Percentiles rank a stretch among this genome's conserved stretches.
phyloP scores from a whole-genome alignment of 108 stramenopile genomes.

The Asterionellopsis glacialis region DNA sequence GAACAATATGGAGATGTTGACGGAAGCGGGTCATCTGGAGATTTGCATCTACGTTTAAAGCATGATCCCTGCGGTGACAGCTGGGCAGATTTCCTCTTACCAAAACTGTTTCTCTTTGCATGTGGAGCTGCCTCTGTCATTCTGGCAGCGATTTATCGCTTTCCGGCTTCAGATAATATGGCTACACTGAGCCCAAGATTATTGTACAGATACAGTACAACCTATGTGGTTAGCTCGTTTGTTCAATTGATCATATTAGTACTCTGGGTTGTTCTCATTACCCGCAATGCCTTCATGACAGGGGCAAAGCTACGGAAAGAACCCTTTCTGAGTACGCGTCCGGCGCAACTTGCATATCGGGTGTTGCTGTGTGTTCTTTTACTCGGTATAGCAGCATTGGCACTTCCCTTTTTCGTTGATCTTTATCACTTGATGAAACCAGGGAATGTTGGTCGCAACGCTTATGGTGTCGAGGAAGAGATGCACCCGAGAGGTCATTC shows the following conservation, averaged over 20 bases:
- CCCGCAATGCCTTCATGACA: slow-evolving; percentile 45
- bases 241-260: slow-evolving; percentile 47
- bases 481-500: neutral
- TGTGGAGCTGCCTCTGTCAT: slow-evolving; percentile 43
- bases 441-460: too few species aligned
- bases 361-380: slow-evolving; percentile 34
- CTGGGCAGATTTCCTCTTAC: slow-evolving; percentile 70
- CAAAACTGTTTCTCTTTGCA: slow-evolving; percentile 46
- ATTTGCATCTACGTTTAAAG: slow-evolving; percentile 42
- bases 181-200: slow-evolving; percentile 23
- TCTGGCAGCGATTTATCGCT: slow-evolving; percentile 38
- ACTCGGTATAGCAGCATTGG: slow-evolving; percentile 26
- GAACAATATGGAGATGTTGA: slow-evolving; percentile 68
- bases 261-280: slow-evolving; percentile 50
- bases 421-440: slow-evolving; percentile 4
- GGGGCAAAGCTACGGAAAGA: slow-evolving; percentile 49
- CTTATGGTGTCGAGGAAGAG: slow-evolving; percentile 11
- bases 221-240: slow-evolving; percentile 50
- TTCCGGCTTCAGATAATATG: slow-evolving; percentile 29
- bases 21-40: slow-evolving; percentile 38
- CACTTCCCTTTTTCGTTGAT: slow-evolving; percentile 22
- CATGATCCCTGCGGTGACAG: slow-evolving; percentile 62
- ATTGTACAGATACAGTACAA: slow-evolving; percentile 30
- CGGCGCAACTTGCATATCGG: slow-evolving; percentile 76
- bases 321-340: slow-evolving; percentile 75